Conservation (phyloP, 257 asterid species). For the Rubia yunnanensis region DNA sequence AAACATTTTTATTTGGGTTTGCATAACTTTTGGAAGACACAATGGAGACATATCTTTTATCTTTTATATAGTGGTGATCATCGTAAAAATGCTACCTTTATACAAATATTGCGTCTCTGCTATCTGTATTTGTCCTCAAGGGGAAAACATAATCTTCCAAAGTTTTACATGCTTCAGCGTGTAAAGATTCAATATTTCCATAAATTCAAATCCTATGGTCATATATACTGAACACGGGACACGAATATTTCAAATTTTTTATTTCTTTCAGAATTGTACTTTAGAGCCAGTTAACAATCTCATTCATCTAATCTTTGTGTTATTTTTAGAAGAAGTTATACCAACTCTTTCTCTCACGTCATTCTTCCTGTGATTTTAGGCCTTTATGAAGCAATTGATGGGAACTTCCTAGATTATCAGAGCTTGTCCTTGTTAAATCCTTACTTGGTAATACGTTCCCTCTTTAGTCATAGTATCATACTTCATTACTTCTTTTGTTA, state of each 20-base stretch:
- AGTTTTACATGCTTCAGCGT: slow-evolving; percentile 5
- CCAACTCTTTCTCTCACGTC: background rate
- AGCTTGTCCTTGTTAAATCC: slow-evolving; percentile 84
- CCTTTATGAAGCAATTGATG: slow-evolving; percentile 61
- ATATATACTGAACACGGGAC: background rate
- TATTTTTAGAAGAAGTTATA: background rate
- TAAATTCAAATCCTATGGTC: background rate
- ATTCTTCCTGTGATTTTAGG: slow-evolving; percentile 39
- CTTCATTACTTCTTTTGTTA: background rate
- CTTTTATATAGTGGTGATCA: background rate
- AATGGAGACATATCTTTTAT: background rate
- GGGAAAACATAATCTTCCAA: background rate
- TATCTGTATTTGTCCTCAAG: background rate
- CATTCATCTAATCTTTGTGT: background rate
- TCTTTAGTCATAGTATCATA: background rate
- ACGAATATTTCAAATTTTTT: background rate
- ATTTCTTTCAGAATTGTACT: background rate
- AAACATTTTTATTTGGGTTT: background rate
- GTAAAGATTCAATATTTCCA: background rate
- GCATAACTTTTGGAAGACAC: background rate
- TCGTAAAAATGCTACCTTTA: background rate
- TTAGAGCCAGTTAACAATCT: background rate
- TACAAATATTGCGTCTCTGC: background rate
- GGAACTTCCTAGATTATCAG: slow-evolving; percentile 53
- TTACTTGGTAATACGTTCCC: slow-evolving; percentile 52